Base-by-base conservation (phyloP, 163 green algal genomes). In the Chlamydomonas reinhardtii region DNA sequence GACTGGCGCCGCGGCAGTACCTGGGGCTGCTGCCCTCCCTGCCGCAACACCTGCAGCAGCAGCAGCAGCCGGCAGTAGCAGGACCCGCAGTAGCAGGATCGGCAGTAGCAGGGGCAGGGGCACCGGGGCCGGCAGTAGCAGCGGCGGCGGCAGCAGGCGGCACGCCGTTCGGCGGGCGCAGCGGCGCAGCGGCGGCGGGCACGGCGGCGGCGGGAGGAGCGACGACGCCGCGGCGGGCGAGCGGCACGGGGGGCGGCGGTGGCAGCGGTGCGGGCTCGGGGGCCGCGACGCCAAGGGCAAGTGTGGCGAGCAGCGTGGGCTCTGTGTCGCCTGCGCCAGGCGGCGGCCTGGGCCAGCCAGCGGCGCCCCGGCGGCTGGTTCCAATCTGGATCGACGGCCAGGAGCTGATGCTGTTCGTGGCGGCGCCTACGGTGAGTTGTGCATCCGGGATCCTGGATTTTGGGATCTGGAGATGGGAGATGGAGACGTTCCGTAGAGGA, bases 331-430 rank as follows among this genome's bases (percentile, higher is more conserved):
- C 72, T 43, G 15, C 2, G 12, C 25, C 27, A 29, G 17, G 15
- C 17, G 25, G n/a, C n/a, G 39, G 39, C 39, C 39, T 48, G 39
- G 39, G 39, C 39, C 39, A 48, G 39, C 5, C 48, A 17, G 48
- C 73, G n/a, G 73, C 68, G 68, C 34, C n/a, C 4, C 80, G 80
- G 17, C 70, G 80, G 34, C n/a, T 86, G 80, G 80, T 61, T 15
- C 80, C 80, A 4, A 59, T 86, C 27, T 86, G 80, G 80, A 37
- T 80, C 52, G 85, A 75, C 68, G 74, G 83, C 9, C 85, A 85
- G 65, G 91, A 94, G 80, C 89, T 91, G 66, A 92, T 94, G 86
- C 94, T 95, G 87, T 94, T 96, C 59, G 90, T 95, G 61, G 85
- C 92, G 29, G 84, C 83, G 61, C 89, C 91, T 4, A 39, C 89